A percentile compares a stretch with the other conserved stretches of the same genome.
phyloP scores from a whole-genome alignment of 192 early-diverging fungal genomes.

The Chytriomyces confervae region DNA sequence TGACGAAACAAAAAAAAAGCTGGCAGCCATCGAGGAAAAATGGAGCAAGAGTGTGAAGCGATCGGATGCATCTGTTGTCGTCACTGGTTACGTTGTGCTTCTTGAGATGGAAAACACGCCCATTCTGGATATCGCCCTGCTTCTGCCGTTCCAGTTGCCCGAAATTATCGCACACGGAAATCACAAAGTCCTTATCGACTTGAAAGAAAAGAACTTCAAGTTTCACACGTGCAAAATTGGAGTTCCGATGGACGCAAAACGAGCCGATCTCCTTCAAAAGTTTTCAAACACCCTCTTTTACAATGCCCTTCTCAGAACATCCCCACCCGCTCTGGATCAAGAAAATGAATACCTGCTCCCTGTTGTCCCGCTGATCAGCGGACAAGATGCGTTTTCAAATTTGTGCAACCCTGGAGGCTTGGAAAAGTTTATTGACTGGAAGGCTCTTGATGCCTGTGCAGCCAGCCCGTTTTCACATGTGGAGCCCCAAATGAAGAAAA shows the following conservation, averaged over 20 bases:
- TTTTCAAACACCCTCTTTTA: constrained; percentile 7
- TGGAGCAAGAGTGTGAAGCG: neutral
- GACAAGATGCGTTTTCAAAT: neutral
- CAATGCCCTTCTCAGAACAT: constrained; percentile 9
- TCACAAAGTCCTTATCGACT: constrained; percentile 2
- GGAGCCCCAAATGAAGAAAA: neutral
- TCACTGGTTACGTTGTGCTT: constrained; percentile 12
- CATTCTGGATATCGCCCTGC: constrained; percentile 17
- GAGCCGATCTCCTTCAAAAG: constrained; percentile 7
- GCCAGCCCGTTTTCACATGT: neutral
- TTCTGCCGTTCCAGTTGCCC: constrained; percentile 1
- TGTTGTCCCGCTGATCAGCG: constrained; percentile 6
- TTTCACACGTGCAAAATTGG: neutral
- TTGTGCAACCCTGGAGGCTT: neutral
- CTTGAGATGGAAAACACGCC: constrained; percentile 4
- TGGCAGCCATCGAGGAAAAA: neutral
- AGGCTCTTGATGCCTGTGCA: neutral
- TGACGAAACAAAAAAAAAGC: neutral
- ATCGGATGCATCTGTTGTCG: constrained; percentile 6
- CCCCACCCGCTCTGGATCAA: neutral
- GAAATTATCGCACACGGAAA: neutral
- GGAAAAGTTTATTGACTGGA: constrained; percentile 13
- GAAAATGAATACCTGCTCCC: constrained; percentile 20
- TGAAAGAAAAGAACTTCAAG: neutral
- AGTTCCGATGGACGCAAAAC: constrained; percentile 2